These are phyloP conservation scores for Leptomonas seymouri DNA, from an alignment of 208 protist genomes.

Conservation along the genomic window DNA sequence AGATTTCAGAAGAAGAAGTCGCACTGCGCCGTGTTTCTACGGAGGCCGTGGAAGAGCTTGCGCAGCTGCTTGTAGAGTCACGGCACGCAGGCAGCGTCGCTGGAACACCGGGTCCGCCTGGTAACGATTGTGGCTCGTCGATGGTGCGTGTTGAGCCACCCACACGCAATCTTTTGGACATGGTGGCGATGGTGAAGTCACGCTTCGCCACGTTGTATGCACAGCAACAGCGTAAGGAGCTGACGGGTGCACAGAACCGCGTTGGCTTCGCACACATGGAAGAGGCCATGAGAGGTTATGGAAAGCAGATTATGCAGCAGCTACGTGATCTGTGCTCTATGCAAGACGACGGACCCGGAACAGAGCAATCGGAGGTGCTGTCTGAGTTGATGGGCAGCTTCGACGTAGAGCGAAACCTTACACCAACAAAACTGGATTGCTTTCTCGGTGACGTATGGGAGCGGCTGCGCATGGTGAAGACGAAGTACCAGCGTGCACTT, in stretches of 20 bases:
- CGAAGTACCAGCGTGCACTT: conserved; percentile 40
- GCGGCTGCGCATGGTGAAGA: conserved; percentile 56
- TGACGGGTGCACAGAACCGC: conserved; percentile 48
- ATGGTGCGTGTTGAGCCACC: conserved; percentile 58
- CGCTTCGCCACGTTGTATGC: conserved; percentile 53
- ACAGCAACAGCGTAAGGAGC: conserved; percentile 59
- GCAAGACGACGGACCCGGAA: conserved; percentile 13
- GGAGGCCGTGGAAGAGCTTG: conserved; percentile 64
- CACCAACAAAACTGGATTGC: conserved; percentile 29
- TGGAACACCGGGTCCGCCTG: neutral
- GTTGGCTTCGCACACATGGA: conserved; percentile 45
- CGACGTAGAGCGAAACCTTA: conserved; percentile 23
- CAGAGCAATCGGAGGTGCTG: conserved; percentile 15
- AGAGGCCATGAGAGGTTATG: conserved; percentile 40
- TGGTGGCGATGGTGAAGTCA: conserved; percentile 60
- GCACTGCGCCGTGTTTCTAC: conserved; percentile 24
- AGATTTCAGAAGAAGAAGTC: conserved; percentile 35
- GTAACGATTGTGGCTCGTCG: conserved; percentile 6
- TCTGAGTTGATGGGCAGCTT: conserved; percentile 14
- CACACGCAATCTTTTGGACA: conserved; percentile 57
- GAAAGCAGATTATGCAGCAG: conserved; percentile 44
- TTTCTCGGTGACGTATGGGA: conserved; percentile 64
- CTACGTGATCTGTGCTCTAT: conserved; percentile 40
- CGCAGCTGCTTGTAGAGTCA: conserved; percentile 57
- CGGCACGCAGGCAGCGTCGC: conserved; percentile 9